Percentiles rank a stretch among this genome's conserved stretches.
These are phyloP conservation scores for Blastomyces silverae DNA, from an alignment of 2,329 filamentous ascomycete genomes.

Conservation along the genomic window DNA sequence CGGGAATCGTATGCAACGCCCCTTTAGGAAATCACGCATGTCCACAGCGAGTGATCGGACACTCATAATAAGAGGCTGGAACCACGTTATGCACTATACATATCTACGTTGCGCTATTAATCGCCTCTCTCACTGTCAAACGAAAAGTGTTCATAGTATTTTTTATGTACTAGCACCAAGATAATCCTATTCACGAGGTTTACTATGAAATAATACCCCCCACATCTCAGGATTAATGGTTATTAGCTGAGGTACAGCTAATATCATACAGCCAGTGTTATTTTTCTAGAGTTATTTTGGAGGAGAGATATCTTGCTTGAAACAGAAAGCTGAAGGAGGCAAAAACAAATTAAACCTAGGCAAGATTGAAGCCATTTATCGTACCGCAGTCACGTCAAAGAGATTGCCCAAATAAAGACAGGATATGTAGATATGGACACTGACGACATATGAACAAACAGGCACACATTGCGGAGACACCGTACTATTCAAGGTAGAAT, in stretches of 20 bases:
- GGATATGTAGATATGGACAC: not conserved
- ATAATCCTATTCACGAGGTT: too few species aligned
- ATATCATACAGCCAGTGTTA: not conserved
- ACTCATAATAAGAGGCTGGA: not conserved
- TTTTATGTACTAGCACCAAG: not conserved
- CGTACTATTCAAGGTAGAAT: not conserved
- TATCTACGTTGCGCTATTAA: too few species aligned
- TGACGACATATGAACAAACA: not conserved
- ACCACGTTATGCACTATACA: not conserved
- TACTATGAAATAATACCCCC: too few species aligned
- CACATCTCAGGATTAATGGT: too few species aligned
- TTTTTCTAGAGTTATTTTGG: not conserved
- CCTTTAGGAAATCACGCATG: not conserved
- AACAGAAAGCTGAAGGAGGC: not conserved
- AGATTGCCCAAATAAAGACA: not conserved
- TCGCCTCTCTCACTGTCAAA: too few species aligned
- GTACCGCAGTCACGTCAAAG: too few species aligned
- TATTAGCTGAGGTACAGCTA: not conserved
- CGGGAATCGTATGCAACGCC: not conserved
- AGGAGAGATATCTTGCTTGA: not conserved
- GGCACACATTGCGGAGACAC: not conserved
- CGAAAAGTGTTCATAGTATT: not conserved
- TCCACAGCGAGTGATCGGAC: not conserved
- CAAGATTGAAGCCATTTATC: not conserved
- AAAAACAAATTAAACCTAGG: not conserved